phyloP scores from a whole-genome alignment of 768 basidiomycete genomes.

The Symmetrospora coprosmae region DNA sequence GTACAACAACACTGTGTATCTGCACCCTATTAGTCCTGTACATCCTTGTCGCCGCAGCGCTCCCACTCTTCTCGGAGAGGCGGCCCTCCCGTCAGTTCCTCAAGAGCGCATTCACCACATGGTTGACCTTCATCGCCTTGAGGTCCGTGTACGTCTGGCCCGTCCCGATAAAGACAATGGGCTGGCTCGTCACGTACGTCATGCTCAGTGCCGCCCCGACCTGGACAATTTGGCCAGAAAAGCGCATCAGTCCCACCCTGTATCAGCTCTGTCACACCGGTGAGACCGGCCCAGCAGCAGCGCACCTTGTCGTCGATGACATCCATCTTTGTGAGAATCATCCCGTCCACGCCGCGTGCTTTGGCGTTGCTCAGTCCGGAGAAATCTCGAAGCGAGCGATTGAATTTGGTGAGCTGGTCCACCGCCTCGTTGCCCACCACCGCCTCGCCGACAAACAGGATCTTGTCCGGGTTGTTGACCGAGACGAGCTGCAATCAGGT shows the following conservation, averaged over 20 bases:
- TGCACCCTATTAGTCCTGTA: too few species aligned
- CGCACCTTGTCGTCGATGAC: conserved; percentile 89
- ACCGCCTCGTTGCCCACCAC: conserved; percentile 97
- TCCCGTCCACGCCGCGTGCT: conserved; percentile 92
- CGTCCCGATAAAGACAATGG: conserved; percentile 94
- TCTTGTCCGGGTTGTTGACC: conserved; percentile 89
- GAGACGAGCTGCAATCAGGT: conserved; percentile 68
- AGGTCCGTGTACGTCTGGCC: conserved; percentile 98
- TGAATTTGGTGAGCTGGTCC: conserved; percentile 92
- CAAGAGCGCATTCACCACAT: conserved; percentile 85
- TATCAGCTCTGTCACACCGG: not conserved
- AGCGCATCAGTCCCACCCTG: not conserved
- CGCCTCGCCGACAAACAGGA: conserved; percentile 95
- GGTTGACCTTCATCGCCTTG: conserved; percentile 71
- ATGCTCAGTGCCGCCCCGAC: conserved; percentile 96
- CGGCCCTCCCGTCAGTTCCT: too few species aligned
- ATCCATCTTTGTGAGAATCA: conserved; percentile 98
- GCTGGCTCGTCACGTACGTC: conserved; percentile 98
- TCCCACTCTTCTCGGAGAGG: too few species aligned
- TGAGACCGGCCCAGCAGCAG: not conserved
- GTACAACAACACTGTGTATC: too few species aligned
- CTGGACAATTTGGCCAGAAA: conserved; percentile 42
- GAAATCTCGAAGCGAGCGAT: conserved; percentile 82
- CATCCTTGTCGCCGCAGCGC: too few species aligned
- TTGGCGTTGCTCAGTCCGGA: conserved; percentile 52